These are phyloP conservation scores for Trichosporon ovoides DNA, from an alignment of 1,284 basidiomycete species.

Conservation along the genomic window DNA sequence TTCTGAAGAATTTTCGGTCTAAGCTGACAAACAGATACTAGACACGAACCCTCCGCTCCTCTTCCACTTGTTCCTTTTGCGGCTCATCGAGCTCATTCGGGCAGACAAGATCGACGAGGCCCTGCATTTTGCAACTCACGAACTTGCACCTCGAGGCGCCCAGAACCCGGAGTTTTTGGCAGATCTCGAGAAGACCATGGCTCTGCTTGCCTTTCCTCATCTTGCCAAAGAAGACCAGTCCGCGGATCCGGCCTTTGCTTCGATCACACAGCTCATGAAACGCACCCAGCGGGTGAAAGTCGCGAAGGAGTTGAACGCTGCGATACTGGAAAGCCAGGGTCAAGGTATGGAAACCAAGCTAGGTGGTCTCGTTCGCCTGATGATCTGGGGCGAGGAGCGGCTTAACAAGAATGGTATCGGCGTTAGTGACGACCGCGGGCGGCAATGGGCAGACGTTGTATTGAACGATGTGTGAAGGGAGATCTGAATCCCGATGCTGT, in stretches of 20 bases:
- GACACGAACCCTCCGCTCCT: constrained; percentile 86
- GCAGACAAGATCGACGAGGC: constrained; percentile 72
- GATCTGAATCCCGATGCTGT: background rate
- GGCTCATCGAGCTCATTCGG: constrained; percentile 89
- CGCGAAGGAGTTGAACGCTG: constrained; percentile 84
- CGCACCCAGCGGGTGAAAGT: constrained; percentile 85
- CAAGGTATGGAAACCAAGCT: constrained; percentile 91
- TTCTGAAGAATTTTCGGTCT: constrained; percentile 13
- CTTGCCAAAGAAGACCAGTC: constrained; percentile 47
- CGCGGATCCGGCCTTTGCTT: constrained; percentile 40
- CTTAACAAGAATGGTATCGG: constrained; percentile 55
- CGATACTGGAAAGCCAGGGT: constrained; percentile 83
- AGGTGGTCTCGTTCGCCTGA: constrained; percentile 72
- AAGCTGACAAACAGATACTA: constrained; percentile 64
- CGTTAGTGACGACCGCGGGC: constrained; percentile 18
- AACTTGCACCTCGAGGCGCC: constrained; percentile 89
- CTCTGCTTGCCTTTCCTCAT: constrained; percentile 77
- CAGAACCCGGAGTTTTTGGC: constrained; percentile 88
- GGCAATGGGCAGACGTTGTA: constrained; percentile 19
- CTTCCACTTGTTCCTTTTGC: constrained; percentile 89
- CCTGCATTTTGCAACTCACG: constrained; percentile 81
- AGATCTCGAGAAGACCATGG: constrained; percentile 93
- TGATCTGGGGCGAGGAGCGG: constrained; percentile 81
- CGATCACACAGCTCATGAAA: constrained; percentile 59
- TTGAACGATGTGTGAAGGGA: background rate